These are phyloP conservation scores for Amanita rimosa DNA, from an alignment of 768 basidiomycete species.

Conservation along the genomic window DNA sequence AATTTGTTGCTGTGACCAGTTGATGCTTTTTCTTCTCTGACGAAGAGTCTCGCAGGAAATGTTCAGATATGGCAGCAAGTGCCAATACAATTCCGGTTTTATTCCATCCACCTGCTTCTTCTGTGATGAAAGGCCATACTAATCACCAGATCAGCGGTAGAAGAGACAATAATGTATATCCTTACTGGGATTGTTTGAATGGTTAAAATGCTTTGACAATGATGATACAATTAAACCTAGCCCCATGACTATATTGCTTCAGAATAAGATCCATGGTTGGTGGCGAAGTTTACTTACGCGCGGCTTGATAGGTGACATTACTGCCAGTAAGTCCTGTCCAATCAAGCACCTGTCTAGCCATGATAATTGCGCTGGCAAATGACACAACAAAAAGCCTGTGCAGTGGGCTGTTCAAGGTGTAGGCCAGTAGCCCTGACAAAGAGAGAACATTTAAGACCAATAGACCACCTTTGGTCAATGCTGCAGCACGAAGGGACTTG, in stretches of 20 bases:
- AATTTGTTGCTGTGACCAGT: constrained; percentile 7
- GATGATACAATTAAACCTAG: constrained; percentile 58
- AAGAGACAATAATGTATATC: neutral
- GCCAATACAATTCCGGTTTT: constrained; percentile 51
- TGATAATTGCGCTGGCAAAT: constrained; percentile 35
- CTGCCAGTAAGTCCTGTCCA: constrained; percentile 31
- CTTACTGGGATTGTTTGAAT: constrained; percentile 71
- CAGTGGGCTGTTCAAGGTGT: constrained; percentile 35
- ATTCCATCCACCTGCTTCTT: constrained; percentile 59
- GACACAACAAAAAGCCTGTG: constrained; percentile 48
- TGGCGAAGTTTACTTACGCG: constrained; percentile 24
- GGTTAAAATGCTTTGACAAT: constrained; percentile 65
- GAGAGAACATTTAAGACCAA: constrained; percentile 36
- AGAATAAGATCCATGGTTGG: neutral
- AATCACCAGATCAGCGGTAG: constrained; percentile 2
- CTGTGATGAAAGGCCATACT: constrained; percentile 77
- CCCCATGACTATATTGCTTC: constrained; percentile 36
- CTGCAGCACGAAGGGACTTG: constrained; percentile 30
- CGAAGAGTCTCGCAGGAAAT: constrained; percentile 20
- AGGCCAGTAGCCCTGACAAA: constrained; percentile 43
- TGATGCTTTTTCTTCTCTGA: neutral
- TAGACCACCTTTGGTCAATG: constrained; percentile 36
- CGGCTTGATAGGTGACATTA: constrained; percentile 34
- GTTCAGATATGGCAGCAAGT: constrained; percentile 36
- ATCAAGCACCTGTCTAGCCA: constrained; percentile 38